A percentile compares a stretch with the other conserved stretches of the same genome.
These are phyloP conservation scores for Turritis glabra DNA, from an alignment of 345 rosid genomes.

Conservation along the genomic window DNA sequence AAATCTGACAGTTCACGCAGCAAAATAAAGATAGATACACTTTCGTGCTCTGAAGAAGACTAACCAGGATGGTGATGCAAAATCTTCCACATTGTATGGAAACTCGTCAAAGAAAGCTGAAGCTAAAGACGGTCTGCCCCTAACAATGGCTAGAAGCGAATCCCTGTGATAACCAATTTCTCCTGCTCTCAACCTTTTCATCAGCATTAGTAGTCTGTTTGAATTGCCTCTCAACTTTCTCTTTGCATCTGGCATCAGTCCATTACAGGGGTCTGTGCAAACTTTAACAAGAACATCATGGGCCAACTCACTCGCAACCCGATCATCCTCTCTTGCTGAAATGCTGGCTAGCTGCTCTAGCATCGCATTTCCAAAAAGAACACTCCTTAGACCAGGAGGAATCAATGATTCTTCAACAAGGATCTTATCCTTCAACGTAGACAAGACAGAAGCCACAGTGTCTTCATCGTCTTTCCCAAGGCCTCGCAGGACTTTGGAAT, in stretches of 20 bases:
- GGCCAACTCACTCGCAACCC: conserved; percentile 60
- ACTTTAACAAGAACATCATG: conserved; percentile 64
- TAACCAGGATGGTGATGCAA: conserved; percentile 76
- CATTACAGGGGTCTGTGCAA: conserved; percentile 83
- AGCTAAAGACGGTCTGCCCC: conserved; percentile 67
- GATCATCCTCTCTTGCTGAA: conserved; percentile 64
- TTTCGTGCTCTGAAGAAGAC: conserved; percentile 37
- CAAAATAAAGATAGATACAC: conserved; percentile 22
- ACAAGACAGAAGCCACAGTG: conserved; percentile 59
- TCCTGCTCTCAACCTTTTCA: conserved; percentile 82
- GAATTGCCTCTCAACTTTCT: conserved; percentile 72
- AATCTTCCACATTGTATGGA: conserved; percentile 89
- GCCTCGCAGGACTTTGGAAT: conserved; percentile 65
- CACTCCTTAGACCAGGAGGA: conserved; percentile 81
- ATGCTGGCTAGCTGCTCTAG: conserved; percentile 71
- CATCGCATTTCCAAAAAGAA: conserved; percentile 79
- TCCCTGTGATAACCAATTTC: conserved; percentile 70
- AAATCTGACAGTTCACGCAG: neutral
- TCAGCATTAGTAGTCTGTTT: conserved; percentile 65
- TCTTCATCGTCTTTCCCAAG: conserved; percentile 74
- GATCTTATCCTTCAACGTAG: conserved; percentile 61
- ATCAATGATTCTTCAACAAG: conserved; percentile 72
- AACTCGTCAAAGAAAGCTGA: conserved; percentile 80
- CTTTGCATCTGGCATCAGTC: conserved; percentile 79
- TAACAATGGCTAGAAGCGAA: conserved; percentile 74